Evolutionary conservation across 768 basidiomycete species (phyloP), one percentile per base, ranked within the genome.

Genomic region (Trametes cingulata): DNA sequence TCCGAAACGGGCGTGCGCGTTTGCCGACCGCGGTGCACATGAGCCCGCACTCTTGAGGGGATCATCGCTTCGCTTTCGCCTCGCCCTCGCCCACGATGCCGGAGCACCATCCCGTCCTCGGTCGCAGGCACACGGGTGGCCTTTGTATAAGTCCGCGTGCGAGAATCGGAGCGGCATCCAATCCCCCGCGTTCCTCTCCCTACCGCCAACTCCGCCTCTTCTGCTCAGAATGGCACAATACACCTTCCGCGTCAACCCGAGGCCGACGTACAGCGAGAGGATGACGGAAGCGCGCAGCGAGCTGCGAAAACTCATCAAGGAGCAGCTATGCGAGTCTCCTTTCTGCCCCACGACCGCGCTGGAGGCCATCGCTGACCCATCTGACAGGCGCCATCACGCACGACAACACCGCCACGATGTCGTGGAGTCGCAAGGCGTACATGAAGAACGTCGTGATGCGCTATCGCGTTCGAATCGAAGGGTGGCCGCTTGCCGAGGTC

Each of bases 201-300:
- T 52, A 29, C 41, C 48, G 37, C 35, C 46, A 62, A 58, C 61
- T 62, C 61, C 61, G 61, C 61, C 45, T 50, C 56, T 46, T 10
- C 36, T 39, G 42, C 49, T 20, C 36, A 51, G 36, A 41, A 62
- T 62, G 61, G 50, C 60, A 40, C 61, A 62, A 47, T 48, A 48
- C 56, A 62, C 56, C 39, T 71, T 69, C 63, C 70, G 70, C 42
- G 51, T 69, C 24, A 65, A 66, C 56, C 61, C 67, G 10, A 65
- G 58, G 43, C 63, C 65, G 50, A 65, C 68, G 41, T 71, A 71
- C 53, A 71, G 68, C 58, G 70, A 71, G 62, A 62, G 68, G 39
- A 71, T 71, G 70, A 68, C 70, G 9, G 68, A 71, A 46, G 69
- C 70, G 17, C 65, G 70, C 40, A 55, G 54, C 27, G 68, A 68